A percentile compares a stretch with the other conserved stretches of the same genome.
These are phyloP conservation scores for Rhododendron henanense DNA, from an alignment of 148 eudicot genomes.

Conservation along the genomic window DNA sequence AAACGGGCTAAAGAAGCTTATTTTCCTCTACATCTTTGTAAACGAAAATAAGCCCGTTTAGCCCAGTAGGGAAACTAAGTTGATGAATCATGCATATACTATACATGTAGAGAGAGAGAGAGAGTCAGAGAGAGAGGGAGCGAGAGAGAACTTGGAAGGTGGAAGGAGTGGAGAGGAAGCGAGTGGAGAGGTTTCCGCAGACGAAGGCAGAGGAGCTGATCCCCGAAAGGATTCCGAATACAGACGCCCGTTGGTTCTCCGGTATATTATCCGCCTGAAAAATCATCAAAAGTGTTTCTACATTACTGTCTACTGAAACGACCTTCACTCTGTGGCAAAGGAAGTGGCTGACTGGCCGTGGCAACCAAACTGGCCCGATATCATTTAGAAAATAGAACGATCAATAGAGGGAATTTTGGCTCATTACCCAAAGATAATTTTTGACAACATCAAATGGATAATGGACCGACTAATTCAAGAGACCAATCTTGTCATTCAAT, in stretches of 20 bases:
- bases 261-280: conserved; percentile 49
- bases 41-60: not conserved
- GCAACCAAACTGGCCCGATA: too few species aligned
- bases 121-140: not conserved
- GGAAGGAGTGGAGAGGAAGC: conserved; percentile 47
- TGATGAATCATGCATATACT: too few species aligned
- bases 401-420: too few species aligned
- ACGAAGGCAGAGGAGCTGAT: conserved; percentile 47
- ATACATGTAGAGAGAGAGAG: not conserved
- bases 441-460: not conserved
- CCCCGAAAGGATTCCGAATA: conserved; percentile 54
- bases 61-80: not conserved
- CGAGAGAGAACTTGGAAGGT: conserved; percentile 38
- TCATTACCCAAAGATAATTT: not conserved
- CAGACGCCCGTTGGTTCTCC: conserved; percentile 32
- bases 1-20: too few species aligned
- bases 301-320: not conserved
- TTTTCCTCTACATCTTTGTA: too few species aligned
- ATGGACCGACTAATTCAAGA: not conserved
- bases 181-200: conserved; percentile 50
- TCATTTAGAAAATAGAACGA: too few species aligned
- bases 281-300: not conserved
- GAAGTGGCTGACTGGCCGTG: too few species aligned
- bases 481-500: not conserved
- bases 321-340: not conserved